phyloP scores from a whole-genome alignment of 306 rosid species.

The Dryas drummondii region DNA sequence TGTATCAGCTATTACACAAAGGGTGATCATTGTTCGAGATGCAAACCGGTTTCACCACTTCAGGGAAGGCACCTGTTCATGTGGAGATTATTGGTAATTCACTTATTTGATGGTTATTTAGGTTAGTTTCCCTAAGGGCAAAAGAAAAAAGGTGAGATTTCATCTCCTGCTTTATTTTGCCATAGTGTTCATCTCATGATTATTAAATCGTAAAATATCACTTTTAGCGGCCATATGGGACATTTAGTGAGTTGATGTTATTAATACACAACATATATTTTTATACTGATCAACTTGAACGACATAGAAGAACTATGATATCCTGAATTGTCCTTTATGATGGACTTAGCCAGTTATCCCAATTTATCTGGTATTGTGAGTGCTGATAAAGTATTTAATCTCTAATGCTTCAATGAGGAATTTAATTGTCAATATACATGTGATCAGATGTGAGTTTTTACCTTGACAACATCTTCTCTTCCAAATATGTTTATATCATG shows the following conservation, averaged over 20 bases:
- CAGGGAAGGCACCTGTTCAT: constrained; percentile 60
- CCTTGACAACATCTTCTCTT: too few species aligned
- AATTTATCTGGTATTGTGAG: background rate
- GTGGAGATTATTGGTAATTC: constrained; percentile 70
- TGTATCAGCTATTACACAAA: constrained; percentile 51
- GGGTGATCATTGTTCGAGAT: constrained; percentile 63
- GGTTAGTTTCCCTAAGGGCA: background rate
- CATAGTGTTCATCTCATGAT: background rate
- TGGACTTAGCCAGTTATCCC: background rate
- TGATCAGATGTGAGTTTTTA: too few species aligned
- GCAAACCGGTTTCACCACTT: constrained; percentile 81
- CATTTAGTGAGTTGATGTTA: background rate
- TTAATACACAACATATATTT: background rate
- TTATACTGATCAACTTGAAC: background rate
- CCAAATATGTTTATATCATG: too few species aligned
- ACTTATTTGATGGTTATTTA: constrained; percentile 8
- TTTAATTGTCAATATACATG: too few species aligned
- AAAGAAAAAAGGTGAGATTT: background rate
- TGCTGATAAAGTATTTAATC: too few species aligned
- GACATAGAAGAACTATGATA: background rate
- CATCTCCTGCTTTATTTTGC: background rate
- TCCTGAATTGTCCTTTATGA: background rate
- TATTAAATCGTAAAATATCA: background rate
- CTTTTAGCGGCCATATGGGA: background rate
- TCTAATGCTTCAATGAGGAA: too few species aligned